Percentiles rank a stretch among this genome's conserved stretches.
These are phyloP conservation scores for Parascedosporium putredinis DNA, from an alignment of 2,329 filamentous ascomycete species.

Conservation along the genomic window DNA sequence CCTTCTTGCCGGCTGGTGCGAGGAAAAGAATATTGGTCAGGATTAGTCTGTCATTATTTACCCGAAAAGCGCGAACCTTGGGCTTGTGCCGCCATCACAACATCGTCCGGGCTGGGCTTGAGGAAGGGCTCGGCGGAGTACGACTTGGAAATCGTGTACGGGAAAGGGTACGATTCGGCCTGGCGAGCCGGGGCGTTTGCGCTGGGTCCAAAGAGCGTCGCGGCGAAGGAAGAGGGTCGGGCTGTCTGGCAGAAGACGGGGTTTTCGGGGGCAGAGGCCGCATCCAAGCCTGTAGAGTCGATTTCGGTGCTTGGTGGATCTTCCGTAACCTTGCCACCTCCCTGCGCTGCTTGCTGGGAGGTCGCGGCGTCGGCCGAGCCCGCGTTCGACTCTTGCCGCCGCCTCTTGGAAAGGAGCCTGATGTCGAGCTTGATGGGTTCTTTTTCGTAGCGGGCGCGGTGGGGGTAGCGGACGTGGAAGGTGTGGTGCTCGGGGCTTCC, in stretches of 20 bases:
- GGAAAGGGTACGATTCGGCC: constrained; percentile 29
- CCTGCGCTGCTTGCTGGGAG: too few relatives aligned
- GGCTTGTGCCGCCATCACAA: constrained; percentile 77
- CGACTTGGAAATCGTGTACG: constrained; percentile 38
- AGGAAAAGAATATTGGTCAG: constrained; percentile 38
- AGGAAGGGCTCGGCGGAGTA: constrained; percentile 57
- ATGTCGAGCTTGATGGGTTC: constrained; percentile 11
- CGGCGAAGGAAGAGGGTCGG: constrained; percentile 46
- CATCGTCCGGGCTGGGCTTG: constrained; percentile 83
- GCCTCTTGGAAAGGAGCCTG: constrained; percentile 14
- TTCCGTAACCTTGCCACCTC: too few relatives aligned
- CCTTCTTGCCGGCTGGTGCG: constrained; percentile 42
- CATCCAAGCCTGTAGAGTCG: background rate
- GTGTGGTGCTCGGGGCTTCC: background rate
- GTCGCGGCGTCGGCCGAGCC: background rate
- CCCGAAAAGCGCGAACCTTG: constrained; percentile 64
- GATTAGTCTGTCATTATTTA: constrained; percentile 38
- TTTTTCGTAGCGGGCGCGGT: background rate
- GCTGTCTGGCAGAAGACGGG: background rate
- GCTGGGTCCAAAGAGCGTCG: constrained; percentile 36
- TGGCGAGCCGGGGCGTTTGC: constrained; percentile 13
- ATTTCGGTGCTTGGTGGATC: too few relatives aligned
- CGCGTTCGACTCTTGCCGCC: background rate
- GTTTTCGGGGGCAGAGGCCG: background rate
- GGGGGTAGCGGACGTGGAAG: background rate